Evolutionary conservation across 139 green algal species (phyloP), one percentile per base, ranked within the genome.

Genomic region (Pleodorina starrii): DNA sequence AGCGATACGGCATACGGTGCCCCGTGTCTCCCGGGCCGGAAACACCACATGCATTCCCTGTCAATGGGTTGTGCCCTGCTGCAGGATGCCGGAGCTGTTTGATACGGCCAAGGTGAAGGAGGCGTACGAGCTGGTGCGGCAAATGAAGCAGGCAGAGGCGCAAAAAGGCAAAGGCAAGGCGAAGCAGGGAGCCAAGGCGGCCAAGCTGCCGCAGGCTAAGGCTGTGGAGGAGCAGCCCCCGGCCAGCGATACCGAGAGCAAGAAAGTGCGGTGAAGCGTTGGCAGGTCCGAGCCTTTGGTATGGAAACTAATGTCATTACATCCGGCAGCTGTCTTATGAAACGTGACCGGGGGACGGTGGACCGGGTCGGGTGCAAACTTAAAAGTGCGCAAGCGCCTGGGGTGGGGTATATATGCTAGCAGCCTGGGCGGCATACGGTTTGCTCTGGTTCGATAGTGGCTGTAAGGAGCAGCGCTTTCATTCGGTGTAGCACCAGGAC

Each of bases 81-180:
- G 36, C 60, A 88, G 82, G 82, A 88, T 88, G 82, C 82, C 82
- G 5, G 66, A 88, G 19, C 35, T 88, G 82, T 88, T 88, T 35
- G 82, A 88, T 44, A 69, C 36, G 44, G 63, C 44, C 44, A 79
- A 88, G 66, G 66, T 88, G 66, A 2, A 3, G 19, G 82, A 79
- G 82, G 66, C 82, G 44, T 88, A 43, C 44, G 66, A 32, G 6
- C n/a, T 23, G 44, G 19, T 79, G 17, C 38, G 35, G 66, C 63
- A 88, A 63, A 38, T 88, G n/a, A 77, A 87, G 81, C 32, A 75
- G 59, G 59, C 40, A 25, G 42, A 75, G 59, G 59, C 59, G 59
- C 14, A 79, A 35, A 36, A 50, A 43, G 40, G 7, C 54, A 21
- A 50, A 50, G 46, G 40, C n/a, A 44, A 29, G 50, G 66, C 9